Percentiles rank a stretch among this genome's conserved stretches.
phyloP scores from a whole-genome alignment of 2,329 filamentous ascomycete species.

The Talaromyces pinophilus region DNA sequence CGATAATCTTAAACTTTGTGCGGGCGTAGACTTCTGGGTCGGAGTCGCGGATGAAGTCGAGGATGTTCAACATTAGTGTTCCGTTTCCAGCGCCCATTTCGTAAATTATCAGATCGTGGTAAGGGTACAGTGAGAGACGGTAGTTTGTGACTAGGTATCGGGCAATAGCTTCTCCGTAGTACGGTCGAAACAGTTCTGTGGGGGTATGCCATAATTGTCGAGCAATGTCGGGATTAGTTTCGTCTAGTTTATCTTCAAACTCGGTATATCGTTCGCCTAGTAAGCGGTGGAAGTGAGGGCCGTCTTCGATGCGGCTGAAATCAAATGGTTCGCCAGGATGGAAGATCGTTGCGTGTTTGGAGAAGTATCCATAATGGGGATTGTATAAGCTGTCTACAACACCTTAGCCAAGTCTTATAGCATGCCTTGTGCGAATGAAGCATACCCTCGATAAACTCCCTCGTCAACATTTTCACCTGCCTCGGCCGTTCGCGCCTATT shows the following conservation, averaged over 20 bases:
- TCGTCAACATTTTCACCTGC: slow-evolving; percentile 92
- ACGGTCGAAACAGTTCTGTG: slow-evolving; percentile 92
- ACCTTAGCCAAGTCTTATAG: neutral
- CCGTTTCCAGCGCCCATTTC: slow-evolving; percentile 98
- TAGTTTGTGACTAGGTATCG: slow-evolving; percentile 95
- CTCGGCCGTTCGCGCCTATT: slow-evolving; percentile 72
- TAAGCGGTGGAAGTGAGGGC: slow-evolving; percentile 76
- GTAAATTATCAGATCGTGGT: slow-evolving; percentile 96
- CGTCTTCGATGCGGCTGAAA: slow-evolving; percentile 78
- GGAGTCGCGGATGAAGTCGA: slow-evolving; percentile 89
- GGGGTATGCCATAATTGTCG: slow-evolving; percentile 98
- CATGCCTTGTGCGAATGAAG: neutral
- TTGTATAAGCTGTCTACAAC: slow-evolving; percentile 85
- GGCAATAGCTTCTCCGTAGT: slow-evolving; percentile 97
- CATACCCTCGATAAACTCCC: slow-evolving; percentile 93
- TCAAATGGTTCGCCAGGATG: slow-evolving; percentile 87
- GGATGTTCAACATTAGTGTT: slow-evolving; percentile 95
- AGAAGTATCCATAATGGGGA: slow-evolving; percentile 92
- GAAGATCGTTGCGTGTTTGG: slow-evolving; percentile 95
- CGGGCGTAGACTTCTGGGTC: slow-evolving; percentile 92
- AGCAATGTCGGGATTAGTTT: slow-evolving; percentile 67
- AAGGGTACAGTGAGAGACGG: slow-evolving; percentile 88
- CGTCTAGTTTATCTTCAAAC: slow-evolving; percentile 87
- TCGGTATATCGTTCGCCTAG: slow-evolving; percentile 79
- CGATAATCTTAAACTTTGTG: slow-evolving; percentile 92